A percentile compares a stretch with the other conserved stretches of the same genome.
phyloP scores from a whole-genome alignment of 2,329 filamentous ascomycete species.

The Fusarium redolens region DNA sequence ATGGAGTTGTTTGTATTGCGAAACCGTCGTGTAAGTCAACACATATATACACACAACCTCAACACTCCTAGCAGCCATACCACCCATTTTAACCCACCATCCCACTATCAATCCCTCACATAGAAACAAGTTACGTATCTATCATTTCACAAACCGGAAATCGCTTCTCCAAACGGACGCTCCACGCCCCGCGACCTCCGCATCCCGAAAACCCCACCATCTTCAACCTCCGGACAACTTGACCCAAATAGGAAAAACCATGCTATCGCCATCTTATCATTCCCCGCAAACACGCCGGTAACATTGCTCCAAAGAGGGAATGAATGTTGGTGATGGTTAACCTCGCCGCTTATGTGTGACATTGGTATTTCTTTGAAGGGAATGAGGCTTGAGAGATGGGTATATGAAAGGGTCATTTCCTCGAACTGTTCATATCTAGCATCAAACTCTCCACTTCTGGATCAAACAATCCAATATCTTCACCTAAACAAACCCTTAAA shows the following conservation, averaged over 20 bases:
- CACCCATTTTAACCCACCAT: slow-evolving; percentile 11
- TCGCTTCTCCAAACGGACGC: slow-evolving; percentile 29
- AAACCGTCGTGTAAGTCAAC: slow-evolving; percentile 12
- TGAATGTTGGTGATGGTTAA: background rate
- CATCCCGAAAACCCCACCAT: slow-evolving; percentile 10
- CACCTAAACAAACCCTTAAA: background rate
- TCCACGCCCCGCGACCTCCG: background rate
- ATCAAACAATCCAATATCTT: slow-evolving; percentile 1
- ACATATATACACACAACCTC: slow-evolving; percentile 14
- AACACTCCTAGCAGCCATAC: background rate
- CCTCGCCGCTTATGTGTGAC: background rate
- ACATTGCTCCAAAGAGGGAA: slow-evolving; percentile 36
- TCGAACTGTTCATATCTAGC: background rate
- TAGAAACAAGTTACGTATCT: background rate
- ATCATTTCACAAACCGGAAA: slow-evolving; percentile 18
- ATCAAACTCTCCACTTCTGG: background rate
- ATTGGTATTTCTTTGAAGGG: background rate
- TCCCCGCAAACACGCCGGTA: slow-evolving; percentile 13
- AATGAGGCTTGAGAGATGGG: background rate
- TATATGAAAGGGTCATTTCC: slow-evolving; percentile 28
- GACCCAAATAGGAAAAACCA: slow-evolving; percentile 36
- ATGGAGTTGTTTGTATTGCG: background rate
- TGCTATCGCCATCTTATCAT: slow-evolving; percentile 26
- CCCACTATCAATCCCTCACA: background rate
- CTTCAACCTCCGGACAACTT: slow-evolving; percentile 19